Percentiles rank a stretch among this genome's conserved stretches.
These are phyloP conservation scores for Dionaea muscipula DNA, from an alignment of 179 eudicot genomes.

Conservation along the genomic window DNA sequence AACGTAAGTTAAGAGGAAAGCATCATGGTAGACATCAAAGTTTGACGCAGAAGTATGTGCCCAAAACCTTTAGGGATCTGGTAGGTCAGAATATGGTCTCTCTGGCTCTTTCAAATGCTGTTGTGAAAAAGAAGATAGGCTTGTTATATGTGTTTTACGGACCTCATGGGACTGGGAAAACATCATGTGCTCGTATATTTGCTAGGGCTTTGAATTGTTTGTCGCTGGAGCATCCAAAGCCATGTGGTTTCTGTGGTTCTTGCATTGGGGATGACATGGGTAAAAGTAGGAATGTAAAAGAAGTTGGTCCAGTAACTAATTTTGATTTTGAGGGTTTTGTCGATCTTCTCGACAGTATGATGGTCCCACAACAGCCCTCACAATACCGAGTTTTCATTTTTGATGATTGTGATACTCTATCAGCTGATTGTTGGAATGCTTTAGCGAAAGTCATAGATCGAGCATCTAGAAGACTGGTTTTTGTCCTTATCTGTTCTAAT, in stretches of 20 bases:
- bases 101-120: conserved; percentile 83
- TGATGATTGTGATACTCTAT: conserved; percentile 70
- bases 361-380: conserved; percentile 36
- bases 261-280: conserved; percentile 70
- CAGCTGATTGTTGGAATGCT: conserved; percentile 69
- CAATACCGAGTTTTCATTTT: conserved; percentile 54
- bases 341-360: conserved; percentile 52
- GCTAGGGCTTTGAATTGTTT: conserved; percentile 78
- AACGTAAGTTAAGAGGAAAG: conserved; percentile 28
- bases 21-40: conserved; percentile 51
- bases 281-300: conserved; percentile 50
- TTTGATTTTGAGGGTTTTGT: conserved; percentile 52
- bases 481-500: conserved; percentile 68
- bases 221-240: conserved; percentile 59
- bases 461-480: conserved; percentile 70
- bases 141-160: conserved; percentile 74
- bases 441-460: conserved; percentile 70
- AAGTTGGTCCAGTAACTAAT: conserved; percentile 60
- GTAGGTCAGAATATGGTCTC: conserved; percentile 81
- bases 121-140: conserved; percentile 52
- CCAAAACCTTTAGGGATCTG: conserved; percentile 73
- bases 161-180: conserved; percentile 91
- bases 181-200: conserved; percentile 78
- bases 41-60: conserved; percentile 76
- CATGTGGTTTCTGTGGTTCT: conserved; percentile 70